A percentile compares a stretch with the other conserved stretches of the same genome.
phyloP scores from a whole-genome alignment of 139 green algal species.

The Picochlorum sp. region DNA sequence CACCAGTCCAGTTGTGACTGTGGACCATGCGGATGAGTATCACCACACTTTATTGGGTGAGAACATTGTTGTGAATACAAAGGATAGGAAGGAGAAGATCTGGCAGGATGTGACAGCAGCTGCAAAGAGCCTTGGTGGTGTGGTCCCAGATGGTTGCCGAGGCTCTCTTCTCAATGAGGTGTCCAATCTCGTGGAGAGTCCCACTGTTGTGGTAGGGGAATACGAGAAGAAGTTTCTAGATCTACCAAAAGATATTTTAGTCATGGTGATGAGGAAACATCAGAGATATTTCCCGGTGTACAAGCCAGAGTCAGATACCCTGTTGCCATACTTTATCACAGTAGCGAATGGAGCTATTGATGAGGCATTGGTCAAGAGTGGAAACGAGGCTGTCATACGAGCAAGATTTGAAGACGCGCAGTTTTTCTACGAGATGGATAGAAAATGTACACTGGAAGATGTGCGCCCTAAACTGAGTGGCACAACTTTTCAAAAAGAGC shows the following conservation, averaged over 20 bases:
- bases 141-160: constrained; percentile 48
- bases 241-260: constrained; percentile 89
- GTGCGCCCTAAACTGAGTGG: constrained; percentile 63
- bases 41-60: constrained; percentile 30
- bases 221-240: constrained; percentile 79
- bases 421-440: constrained; percentile 94
- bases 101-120: constrained; percentile 50
- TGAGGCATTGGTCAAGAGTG: constrained; percentile 50
- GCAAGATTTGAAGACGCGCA: constrained; percentile 94
- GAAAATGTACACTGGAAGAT: constrained; percentile 58
- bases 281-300: constrained; percentile 98
- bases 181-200: constrained; percentile 82
- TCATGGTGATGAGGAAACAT: constrained; percentile 99
- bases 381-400: constrained; percentile 92
- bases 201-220: constrained; percentile 65
- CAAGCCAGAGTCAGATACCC: constrained; percentile 27
- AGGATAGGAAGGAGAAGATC: constrained; percentile 49
- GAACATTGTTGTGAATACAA: constrained; percentile 53
- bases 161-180: constrained; percentile 75
- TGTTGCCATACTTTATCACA: constrained; percentile 88
- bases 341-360: constrained; percentile 89
- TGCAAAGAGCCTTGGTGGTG: constrained; percentile 21
- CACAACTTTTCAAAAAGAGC: constrained; percentile 85
- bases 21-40: constrained; percentile 58
- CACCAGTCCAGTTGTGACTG: constrained; percentile 6